Percentiles rank a stretch among this genome's conserved stretches.
phyloP scores from a whole-genome alignment of 2,329 filamentous ascomycete species.

The Colletotrichum sp. region DNA sequence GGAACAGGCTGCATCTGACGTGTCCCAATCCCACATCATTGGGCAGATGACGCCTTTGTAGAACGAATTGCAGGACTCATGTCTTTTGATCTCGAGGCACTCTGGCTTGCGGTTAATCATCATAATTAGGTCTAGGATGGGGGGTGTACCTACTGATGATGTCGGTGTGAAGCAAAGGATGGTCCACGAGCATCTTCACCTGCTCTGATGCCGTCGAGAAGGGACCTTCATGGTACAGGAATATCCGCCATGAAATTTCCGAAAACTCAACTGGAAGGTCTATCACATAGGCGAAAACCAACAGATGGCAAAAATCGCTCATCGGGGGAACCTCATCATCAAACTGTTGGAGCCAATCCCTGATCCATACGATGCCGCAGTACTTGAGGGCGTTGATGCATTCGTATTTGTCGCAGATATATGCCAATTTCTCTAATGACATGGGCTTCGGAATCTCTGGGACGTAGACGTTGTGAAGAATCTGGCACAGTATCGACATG shows the following conservation, averaged over 20 bases:
- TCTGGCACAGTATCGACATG: conserved; percentile 33
- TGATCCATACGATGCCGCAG: conserved; percentile 20
- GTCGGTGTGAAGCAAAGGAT: conserved; percentile 20
- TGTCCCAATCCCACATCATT: conserved; percentile 10
- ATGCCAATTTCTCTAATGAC: conserved; percentile 29
- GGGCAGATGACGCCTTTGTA: conserved; percentile 14
- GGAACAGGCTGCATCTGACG: neutral
- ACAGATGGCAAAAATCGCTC: conserved; percentile 18
- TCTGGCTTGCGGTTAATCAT: neutral
- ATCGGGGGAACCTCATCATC: conserved; percentile 11
- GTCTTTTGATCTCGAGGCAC: conserved; percentile 15
- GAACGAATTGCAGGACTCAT: conserved; percentile 17
- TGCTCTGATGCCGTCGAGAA: conserved; percentile 5
- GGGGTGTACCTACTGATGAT: conserved; percentile 4
- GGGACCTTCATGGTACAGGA: conserved; percentile 21
- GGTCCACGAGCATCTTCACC: conserved; percentile 9
- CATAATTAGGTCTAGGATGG: neutral
- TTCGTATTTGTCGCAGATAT: conserved; percentile 30
- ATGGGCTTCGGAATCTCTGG: conserved; percentile 26
- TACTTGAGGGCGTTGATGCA: conserved; percentile 19
- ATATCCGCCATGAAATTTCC: conserved; percentile 20
- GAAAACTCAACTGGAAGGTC: conserved; percentile 19
- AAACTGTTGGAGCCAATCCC: conserved; percentile 19
- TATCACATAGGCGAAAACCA: conserved; percentile 22
- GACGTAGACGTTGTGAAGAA: conserved; percentile 34